Evolutionary conservation across 441 rosid species (phyloP).

Genomic region (Theobroma grandiflorum): DNA sequence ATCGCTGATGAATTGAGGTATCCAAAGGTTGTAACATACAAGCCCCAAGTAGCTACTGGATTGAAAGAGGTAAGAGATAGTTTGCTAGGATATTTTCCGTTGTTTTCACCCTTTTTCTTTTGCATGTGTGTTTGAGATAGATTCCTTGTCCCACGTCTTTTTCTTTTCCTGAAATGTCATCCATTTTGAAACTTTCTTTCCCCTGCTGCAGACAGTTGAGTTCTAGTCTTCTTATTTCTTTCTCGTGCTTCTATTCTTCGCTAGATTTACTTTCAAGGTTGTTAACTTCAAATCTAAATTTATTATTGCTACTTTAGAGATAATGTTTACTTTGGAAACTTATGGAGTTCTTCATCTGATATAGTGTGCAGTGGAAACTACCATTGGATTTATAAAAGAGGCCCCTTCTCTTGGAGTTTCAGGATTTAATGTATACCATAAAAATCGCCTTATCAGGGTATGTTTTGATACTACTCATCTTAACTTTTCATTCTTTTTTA

Average conservation of each 20-base stretch:
- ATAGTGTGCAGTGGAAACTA: conserved; percentile 72
- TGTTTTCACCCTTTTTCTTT: background rate
- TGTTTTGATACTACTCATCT: conserved; percentile 23
- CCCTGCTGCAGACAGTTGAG: background rate
- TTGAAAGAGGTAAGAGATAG: conserved; percentile 60
- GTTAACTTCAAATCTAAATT: conserved; percentile 1
- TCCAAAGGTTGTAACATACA: conserved; percentile 61
- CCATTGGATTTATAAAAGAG: conserved; percentile 85
- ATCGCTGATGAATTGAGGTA: conserved; percentile 70
- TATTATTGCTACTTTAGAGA: background rate
- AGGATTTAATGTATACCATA: conserved; percentile 92
- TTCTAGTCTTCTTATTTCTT: conserved; percentile 1
- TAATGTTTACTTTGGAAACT: conserved; percentile 21
- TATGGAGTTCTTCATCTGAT: conserved; percentile 25
- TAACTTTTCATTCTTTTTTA: conserved; percentile 10
- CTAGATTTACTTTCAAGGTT: background rate
- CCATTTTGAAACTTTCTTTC: background rate
- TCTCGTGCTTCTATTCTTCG: background rate
- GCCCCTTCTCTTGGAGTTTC: conserved; percentile 61
- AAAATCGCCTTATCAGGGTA: conserved; percentile 96
- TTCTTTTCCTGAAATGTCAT: background rate
- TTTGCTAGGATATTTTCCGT: conserved; percentile 19
- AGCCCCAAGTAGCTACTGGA: conserved; percentile 62
- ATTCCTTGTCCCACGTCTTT: background rate
- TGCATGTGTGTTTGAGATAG: background rate